phyloP scores from a whole-genome alignment of 345 rosid species.

The Lepidium didymum region DNA sequence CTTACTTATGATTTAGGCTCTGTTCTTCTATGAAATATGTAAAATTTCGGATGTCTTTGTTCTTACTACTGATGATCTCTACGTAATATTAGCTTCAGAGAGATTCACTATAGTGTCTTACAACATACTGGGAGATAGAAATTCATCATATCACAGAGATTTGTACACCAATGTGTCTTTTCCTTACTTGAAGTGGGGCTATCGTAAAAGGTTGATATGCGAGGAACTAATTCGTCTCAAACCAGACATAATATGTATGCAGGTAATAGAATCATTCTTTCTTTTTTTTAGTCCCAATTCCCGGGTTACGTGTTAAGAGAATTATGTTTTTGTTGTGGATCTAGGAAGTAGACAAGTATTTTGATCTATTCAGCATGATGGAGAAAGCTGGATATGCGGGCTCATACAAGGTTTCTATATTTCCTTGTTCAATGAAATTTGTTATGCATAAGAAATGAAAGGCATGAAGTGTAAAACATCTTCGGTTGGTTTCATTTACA shows the following conservation, averaged over 20 bases:
- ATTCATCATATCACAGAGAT: conserved; percentile 56
- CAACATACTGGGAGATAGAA: conserved; percentile 69
- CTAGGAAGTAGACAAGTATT: conserved; percentile 81
- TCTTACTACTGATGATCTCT: background rate
- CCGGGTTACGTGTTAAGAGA: background rate
- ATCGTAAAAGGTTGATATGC: conserved; percentile 57
- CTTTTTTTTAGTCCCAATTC: no score
- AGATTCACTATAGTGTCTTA: conserved; percentile 60
- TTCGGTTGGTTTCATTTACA: background rate
- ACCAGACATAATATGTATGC: conserved; percentile 73
- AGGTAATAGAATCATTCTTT: conserved; percentile 30
- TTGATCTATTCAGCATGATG: conserved; percentile 44
- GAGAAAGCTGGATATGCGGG: conserved; percentile 67
- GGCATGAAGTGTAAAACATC: conserved; percentile 4
- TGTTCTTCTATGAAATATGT: background rate
- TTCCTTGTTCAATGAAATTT: background rate
- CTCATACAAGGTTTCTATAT: conserved; percentile 52
- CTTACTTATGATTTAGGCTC: background rate
- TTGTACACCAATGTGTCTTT: conserved; percentile 55
- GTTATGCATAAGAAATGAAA: background rate
- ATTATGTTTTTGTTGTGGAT: conserved; percentile 3
- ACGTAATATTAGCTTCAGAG: conserved; percentile 30
- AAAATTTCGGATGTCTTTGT: background rate
- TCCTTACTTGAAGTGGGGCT: conserved; percentile 50
- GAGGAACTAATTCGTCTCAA: conserved; percentile 49